Base-by-base conservation (phyloP, 108 stramenopile species). In the Conticribra guillardii region DNA sequence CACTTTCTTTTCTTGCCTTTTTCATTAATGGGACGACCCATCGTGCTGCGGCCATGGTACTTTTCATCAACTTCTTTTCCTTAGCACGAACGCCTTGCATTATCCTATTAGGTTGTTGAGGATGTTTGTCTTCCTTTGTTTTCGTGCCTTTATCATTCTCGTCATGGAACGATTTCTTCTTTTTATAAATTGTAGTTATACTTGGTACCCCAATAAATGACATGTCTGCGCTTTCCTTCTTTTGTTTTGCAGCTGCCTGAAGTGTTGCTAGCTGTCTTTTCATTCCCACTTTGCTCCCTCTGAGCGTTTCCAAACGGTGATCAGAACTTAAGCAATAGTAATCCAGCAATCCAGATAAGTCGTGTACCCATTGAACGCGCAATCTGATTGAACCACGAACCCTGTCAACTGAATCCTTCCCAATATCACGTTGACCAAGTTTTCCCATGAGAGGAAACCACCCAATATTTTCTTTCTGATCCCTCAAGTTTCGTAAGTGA, bases 361-460 rank as follows among this genome's bases (percentile, higher is more conserved):
- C 80, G 61, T 83, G 89, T 14, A 96, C 77, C 91, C 93, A 96
- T 59, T 94, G 93, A 26, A 86, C 80, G 19, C 93, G 74, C 14
- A 96, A 56, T 54, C 85, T 81, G n/a, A 96, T 66, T 4, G 90
- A 90, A 11, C 96, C 96, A 56, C 90, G 62, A 65, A 84, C 66
- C 44, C 62, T 77, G 49, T 91, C 82, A 3, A 83, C 87, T 21
- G 85, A 54, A 33, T 81, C 67, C 55, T 69, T 74, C 18, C 83
- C 84, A 14, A 89, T 27, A 34, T 87, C 92, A 61, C 81, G 64
- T n/a, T 82, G 76, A 17, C 92, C 95, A 22, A 87, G 76, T 34
- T 83, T 76, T 28, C 87, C 88, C 37, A 86, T 76, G 23, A 96
- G 62, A 27, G 96, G 96, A 65, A 83, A 96, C 96, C 96, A 96